Evolutionary conservation across 441 rosid genomes (phyloP), one percentile per base, ranked within the genome.

Genomic region (Jatropha podagrica): DNA sequence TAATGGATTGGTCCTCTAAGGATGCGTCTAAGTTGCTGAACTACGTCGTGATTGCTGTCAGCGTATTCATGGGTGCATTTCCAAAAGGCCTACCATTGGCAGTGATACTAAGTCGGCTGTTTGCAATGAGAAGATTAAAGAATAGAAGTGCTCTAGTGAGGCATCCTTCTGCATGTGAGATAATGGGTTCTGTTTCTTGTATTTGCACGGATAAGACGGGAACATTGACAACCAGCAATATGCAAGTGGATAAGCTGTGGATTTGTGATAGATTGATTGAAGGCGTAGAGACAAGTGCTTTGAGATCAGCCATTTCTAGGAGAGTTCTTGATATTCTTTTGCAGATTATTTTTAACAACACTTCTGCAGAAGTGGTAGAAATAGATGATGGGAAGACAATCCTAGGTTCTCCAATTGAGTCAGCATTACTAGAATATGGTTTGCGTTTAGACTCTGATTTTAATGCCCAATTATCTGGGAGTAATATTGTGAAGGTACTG

Each of bases 401-500:
- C 58, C 48, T 88, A 67, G 93, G 93, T 76, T 79, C 91, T 14
- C 96, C 97, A 6, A 92, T 92, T 2, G 94, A 92, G 83, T 83
- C 93, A 71, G 94, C 97, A 80, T 74, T 92, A 71, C 77, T 90
- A 55, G 18, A 55, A 55, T 55, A 17, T 55, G 59, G 59, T 17
- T 55, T 55, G 23, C 59, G 1, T 55, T 55, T 55, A 18, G 23
- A 17, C 23, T 18, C 59, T 17, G 59, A 55, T 17, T 55, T 55
- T 55, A 5, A 55, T 55, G 59, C 23, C 23, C 59, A 55, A 17
- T 17, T 55, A 55, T 55, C 23, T 15, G 59, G 18, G 23, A 5
- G 59, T 18, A 55, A 55, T 55, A 55, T 18, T 55, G 20, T 55
- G 59, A 5, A 55, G 23, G 59, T 55, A 17, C 23, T 14, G 20